phyloP scores from a whole-genome alignment of 306 rosid genomes.

The Ammopiptanthus mongolicus region DNA sequence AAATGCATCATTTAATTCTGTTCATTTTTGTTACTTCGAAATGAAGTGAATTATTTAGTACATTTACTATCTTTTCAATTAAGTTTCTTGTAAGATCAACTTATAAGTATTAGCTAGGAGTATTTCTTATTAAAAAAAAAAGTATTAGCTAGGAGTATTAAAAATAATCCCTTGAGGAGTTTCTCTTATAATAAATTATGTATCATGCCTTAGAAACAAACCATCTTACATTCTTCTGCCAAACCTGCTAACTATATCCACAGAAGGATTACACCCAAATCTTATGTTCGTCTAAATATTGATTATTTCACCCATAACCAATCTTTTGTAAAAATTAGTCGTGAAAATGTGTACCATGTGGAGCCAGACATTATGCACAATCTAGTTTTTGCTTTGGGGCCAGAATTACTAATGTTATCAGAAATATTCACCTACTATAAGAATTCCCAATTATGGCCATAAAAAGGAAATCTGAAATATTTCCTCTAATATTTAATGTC shows the following conservation, averaged over 20 bases:
- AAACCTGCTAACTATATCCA: background rate
- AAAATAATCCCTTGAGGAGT: background rate
- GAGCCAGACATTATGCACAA: background rate
- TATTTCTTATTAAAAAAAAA: no score
- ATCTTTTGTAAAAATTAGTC: background rate
- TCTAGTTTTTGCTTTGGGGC: background rate
- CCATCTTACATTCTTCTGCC: background rate
- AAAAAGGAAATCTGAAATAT: background rate
- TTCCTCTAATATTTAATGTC: background rate
- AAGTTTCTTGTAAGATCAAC: background rate
- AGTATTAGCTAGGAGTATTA: background rate
- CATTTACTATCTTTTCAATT: background rate
- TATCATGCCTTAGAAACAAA: background rate
- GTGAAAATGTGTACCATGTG: background rate
- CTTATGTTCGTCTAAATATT: background rate
- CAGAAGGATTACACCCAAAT: background rate
- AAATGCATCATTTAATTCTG: background rate
- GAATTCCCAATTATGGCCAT: background rate
- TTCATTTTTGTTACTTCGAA: background rate
- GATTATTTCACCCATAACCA: background rate
- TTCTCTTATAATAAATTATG: background rate
- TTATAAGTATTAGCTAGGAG: background rate
- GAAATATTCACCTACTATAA: background rate
- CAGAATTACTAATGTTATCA: background rate
- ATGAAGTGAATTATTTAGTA: background rate